Evolutionary conservation across 257 asterid species (phyloP), one percentile per base, ranked within the genome.

Genomic region (Haberlea rhodopensis): DNA sequence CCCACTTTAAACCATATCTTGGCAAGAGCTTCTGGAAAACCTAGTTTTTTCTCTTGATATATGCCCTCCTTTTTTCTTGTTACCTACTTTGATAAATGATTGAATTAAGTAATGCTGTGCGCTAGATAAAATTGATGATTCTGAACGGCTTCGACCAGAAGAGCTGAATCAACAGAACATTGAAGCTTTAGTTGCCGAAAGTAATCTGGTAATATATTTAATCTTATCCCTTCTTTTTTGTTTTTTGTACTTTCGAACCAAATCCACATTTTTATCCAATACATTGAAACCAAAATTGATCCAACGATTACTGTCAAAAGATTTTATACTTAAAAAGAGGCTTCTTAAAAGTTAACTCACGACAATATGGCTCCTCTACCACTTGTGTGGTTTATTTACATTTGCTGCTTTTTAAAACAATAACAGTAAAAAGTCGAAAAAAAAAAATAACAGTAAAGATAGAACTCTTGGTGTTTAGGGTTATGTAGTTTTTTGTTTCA

Each of bases 171-270:
- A 92, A 80, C 94, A 84, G 72, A 92, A 89, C 52, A 92, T 92
- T 70, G 99, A 92, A 83, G 99, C 97, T 70, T 81, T 92, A 70
- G 99, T 92, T 77, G 97, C 99, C 69, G 97, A 92, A 81, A 86
- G 95, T 81, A 92, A 92, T 81, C 85, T 92, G 97, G 99, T 89
- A 84, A 59, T 19, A 19, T 57, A 45, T 73, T 58, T 10, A 53
- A 37, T 67, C 62, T 69, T 28, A 57, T 40, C 56, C 16, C 11
- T 49, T 40, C n/a, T 37, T 37, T 37, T n/a, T 13, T 37, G 1
- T 40, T 40, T 40, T 40, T 40, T 15, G 0, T 40, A 40, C 49
- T 40, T 40, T 5, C 19, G 7, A 40, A 40, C 1, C 49, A 40
- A 40, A 40, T 40, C 49, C 49, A 3, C 18, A 40, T 0, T 40